Evolutionary conservation across 2,329 filamentous ascomycete genomes (phyloP).

Genomic region (Salinomyces thailandicus): DNA sequence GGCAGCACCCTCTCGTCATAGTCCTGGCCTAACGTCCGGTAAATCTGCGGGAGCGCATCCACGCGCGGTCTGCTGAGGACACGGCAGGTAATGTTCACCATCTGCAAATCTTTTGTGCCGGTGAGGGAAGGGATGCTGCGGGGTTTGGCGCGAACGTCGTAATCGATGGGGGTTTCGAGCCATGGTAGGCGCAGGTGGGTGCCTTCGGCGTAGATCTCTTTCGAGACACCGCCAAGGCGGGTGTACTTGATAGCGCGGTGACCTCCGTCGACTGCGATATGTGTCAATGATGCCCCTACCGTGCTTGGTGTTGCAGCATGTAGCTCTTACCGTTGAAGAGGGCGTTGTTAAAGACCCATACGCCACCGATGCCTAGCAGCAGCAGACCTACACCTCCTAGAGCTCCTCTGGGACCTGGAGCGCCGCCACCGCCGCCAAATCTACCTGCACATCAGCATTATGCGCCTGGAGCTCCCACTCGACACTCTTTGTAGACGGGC

Average conservation of each 20-base stretch:
- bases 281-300: no score
- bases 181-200: slow-evolving; percentile 91
- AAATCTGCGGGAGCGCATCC: slow-evolving; percentile 87
- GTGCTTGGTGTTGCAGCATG: no score
- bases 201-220: slow-evolving; percentile 94
- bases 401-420: slow-evolving; percentile 40
- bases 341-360: slow-evolving; percentile 50
- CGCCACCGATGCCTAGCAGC: slow-evolving; percentile 44
- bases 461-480: not conserved
- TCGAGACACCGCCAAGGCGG: slow-evolving; percentile 75
- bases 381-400: slow-evolving; percentile 45
- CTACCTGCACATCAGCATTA: slow-evolving; percentile 16
- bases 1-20: slow-evolving; percentile 97
- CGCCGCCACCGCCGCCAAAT: slow-evolving; percentile 41
- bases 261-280: slow-evolving; percentile 82
- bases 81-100: slow-evolving; percentile 99
- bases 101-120: slow-evolving; percentile 97
- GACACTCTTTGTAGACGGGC: no score
- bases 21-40: slow-evolving; percentile 86
- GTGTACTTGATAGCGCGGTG: slow-evolving; percentile 98
- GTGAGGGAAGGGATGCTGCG: slow-evolving; percentile 94
- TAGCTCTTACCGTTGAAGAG: slow-evolving; percentile 53
- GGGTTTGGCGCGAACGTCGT: slow-evolving; percentile 95
- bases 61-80: slow-evolving; percentile 86
- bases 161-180: slow-evolving; percentile 94